Evolutionary conservation across 768 basidiomycete species (phyloP), one percentile per base, ranked within the genome.

Genomic region (Leccinum ochraceum): DNA sequence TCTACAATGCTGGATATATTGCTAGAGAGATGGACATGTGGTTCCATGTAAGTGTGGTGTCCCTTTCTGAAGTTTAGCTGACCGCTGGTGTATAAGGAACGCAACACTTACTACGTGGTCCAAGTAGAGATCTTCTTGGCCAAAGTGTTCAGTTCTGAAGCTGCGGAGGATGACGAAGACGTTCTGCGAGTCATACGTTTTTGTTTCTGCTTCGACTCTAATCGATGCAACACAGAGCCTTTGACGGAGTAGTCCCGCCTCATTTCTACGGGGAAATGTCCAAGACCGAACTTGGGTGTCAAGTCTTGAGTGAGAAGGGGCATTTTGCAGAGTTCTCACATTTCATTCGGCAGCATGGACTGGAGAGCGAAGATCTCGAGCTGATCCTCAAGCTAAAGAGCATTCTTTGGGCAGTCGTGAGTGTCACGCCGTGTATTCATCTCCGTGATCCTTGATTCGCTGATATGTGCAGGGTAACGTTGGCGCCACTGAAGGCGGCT

Each of bases 191-290:
- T 76, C 26, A 36, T 32, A 13, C 60, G 17, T 52, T 22, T 46
- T 14, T 30, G 5, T 54, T 53, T 52, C 24, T 5, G 37, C n/a
- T 36, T 28, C 11, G 22, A 26, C 39, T 54, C 53, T 64, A 32
- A 58, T 63, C 30, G 30, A 57, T 39, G 4, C 22, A 10, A 22
- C 8, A 44, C 67, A 89, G 88, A n/a, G 81, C 83, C 20, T 92
- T 91, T 60, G 94, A 95, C 56, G 90, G 90, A 13, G 88, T 88
- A 11, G 92, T 94, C 13, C 97, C 96, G 3, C 87, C 91, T 2
- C 95, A 99, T 73, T 98, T 99, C 75, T 96, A 98, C 67, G 96
- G 96, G 22, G 96, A 98, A 74, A 92, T 98, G 84, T 89, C 95
- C 51, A 98, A 97, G 74, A 98, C 97, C 3, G 90, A 92, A 58